Conservation (phyloP, 2,329 filamentous ascomycete genomes). For the Xylaria digitata region DNA sequence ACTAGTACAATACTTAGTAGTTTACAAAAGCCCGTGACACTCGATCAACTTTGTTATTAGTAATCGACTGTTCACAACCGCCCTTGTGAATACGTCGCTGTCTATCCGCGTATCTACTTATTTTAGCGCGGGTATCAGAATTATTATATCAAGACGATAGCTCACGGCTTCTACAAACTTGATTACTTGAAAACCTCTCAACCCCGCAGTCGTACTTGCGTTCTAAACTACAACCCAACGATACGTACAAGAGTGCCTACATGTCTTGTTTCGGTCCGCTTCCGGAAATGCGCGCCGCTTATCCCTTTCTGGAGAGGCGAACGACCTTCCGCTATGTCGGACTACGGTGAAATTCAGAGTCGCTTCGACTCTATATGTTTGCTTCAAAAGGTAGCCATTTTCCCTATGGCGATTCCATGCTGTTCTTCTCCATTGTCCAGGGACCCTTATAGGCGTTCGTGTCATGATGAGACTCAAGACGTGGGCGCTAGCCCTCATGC, state of each 20-base stretch:
- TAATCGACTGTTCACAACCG: background rate
- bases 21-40: constrained; percentile 16
- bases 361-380: background rate
- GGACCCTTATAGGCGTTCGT: background rate
- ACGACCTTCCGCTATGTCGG: constrained; percentile 13
- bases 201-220: background rate
- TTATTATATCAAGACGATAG: background rate
- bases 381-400: constrained; percentile 11
- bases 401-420: constrained; percentile 1
- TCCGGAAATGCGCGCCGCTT: constrained; percentile 33
- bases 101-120: background rate
- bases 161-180: background rate
- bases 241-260: background rate
- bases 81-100: constrained; percentile 2
- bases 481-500: constrained; percentile 31
- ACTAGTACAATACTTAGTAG: background rate
- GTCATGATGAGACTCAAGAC: constrained; percentile 36
- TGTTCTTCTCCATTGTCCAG: background rate
- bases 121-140: background rate
- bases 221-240: background rate
- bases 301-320: constrained; percentile 17
- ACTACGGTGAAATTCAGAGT: constrained; percentile 20
- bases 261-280: constrained; percentile 2
- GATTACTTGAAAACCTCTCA: background rate
- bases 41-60: background rate